phyloP scores from a whole-genome alignment of 805 yeast genomes.

The Blastobotrys parvus region DNA sequence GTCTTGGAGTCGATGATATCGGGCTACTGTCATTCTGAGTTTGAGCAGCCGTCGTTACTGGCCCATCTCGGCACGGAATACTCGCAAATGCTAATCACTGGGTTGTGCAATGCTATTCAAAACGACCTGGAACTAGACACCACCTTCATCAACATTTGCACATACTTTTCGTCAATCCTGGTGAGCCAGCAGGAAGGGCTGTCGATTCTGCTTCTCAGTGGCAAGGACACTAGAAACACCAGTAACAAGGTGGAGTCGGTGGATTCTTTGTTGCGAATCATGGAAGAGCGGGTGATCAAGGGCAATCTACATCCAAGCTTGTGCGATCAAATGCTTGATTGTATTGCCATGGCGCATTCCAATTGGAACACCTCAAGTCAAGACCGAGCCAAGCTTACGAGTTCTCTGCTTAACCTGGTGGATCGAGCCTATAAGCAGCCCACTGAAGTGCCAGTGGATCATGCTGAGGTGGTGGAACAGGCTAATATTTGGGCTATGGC shows the following conservation, averaged over 20 bases:
- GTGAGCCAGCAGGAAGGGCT: slow-evolving; percentile 32
- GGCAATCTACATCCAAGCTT: slow-evolving; percentile 9
- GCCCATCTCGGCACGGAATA: slow-evolving; percentile 69
- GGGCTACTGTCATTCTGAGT: slow-evolving; percentile 24
- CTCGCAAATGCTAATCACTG: slow-evolving; percentile 50
- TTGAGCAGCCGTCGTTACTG: slow-evolving; percentile 65
- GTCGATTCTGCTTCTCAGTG: slow-evolving; percentile 27
- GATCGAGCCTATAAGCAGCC: slow-evolving; percentile 4
- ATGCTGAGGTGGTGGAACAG: slow-evolving; percentile 13
- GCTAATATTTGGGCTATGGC: slow-evolving; percentile 29
- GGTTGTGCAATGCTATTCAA: slow-evolving; percentile 52
- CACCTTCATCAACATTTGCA: slow-evolving; percentile 17
- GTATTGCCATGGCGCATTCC: slow-evolving; percentile 66
- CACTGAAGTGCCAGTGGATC: slow-evolving; percentile 2
- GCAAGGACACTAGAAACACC: slow-evolving; percentile 22
- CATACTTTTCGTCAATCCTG: slow-evolving; percentile 23
- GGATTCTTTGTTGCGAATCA: slow-evolving; percentile 19
- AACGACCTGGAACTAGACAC: slow-evolving; percentile 30
- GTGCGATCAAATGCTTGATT: slow-evolving; percentile 56
- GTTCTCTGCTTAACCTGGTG: slow-evolving; percentile 3
- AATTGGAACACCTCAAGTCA: slow-evolving; percentile 56
- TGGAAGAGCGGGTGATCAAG: slow-evolving; percentile 19
- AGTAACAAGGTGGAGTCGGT: slow-evolving; percentile 4
- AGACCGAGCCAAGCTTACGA: slow-evolving; percentile 24
- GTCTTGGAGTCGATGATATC: slow-evolving; percentile 38